phyloP scores from a whole-genome alignment of 768 basidiomycete genomes.

The Lactarius quietus region DNA sequence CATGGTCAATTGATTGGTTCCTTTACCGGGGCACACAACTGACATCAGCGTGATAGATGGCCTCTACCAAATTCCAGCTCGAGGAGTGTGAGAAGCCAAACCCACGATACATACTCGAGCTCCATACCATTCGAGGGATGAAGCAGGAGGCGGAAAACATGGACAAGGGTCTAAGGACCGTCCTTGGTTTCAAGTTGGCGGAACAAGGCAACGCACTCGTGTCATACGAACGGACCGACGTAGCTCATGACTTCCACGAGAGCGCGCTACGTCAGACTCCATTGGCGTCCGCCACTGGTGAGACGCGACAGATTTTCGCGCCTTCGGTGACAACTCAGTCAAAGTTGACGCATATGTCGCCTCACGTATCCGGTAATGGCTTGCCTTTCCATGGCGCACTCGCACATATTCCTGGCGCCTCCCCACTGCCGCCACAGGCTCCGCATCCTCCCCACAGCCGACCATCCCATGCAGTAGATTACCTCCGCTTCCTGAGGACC shows the following conservation, averaged over 20 bases:
- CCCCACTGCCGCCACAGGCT: constrained; percentile 6
- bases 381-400: background rate
- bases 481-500: no score
- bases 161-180: constrained; percentile 19
- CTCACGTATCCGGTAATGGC: constrained; percentile 8
- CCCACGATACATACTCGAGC: constrained; percentile 22
- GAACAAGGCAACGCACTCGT: background rate
- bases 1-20: constrained; percentile 6
- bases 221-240: no score
- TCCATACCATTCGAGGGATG: constrained; percentile 23
- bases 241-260: no score
- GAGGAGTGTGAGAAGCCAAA: constrained; percentile 14
- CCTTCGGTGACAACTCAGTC: constrained; percentile 6
- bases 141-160: constrained; percentile 24
- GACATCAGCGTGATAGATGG: constrained; percentile 10
- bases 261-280: background rate
- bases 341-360: constrained; percentile 14
- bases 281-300: no score
- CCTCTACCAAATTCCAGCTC: constrained; percentile 16
- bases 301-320: constrained; percentile 13
- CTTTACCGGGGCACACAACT: background rate
- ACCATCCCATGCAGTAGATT: no score
- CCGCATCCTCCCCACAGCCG: no score
- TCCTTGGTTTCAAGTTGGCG: background rate
- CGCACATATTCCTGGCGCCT: background rate